These are phyloP conservation scores for Trichoderma sp. DNA, from an alignment of 2,329 filamentous ascomycete species.

Conservation along the genomic window DNA sequence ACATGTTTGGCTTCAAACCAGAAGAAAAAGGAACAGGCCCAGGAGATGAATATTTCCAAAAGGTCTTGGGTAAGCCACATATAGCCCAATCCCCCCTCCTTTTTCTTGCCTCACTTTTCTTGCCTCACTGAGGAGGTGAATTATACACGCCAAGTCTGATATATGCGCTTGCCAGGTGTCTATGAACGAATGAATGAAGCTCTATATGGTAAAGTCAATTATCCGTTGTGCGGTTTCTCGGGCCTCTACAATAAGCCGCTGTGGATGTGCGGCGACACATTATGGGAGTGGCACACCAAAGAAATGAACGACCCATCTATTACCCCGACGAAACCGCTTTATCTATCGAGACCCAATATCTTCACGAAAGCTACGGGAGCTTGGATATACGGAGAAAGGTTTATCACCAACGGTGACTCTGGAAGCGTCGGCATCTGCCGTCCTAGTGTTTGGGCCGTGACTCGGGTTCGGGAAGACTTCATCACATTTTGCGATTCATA, in stretches of 20 bases:
- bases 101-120: neutral
- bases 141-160: neutral
- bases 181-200: neutral
- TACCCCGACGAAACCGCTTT: neutral
- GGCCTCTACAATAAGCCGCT: neutral
- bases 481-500: neutral
- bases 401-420: neutral
- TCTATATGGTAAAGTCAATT: neutral
- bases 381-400: neutral
- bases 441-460: neutral
- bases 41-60: neutral
- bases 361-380: neutral
- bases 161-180: neutral
- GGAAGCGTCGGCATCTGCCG: neutral
- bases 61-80: neutral
- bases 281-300: neutral
- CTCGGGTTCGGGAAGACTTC: neutral
- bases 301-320: neutral
- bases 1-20: neutral
- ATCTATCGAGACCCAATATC: neutral
- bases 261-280: neutral
- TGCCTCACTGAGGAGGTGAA: neutral
- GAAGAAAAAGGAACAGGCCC: neutral
- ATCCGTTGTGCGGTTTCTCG: neutral
- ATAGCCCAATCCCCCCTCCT: neutral